Conservation (phyloP, 306 rosid genomes). For the Alnus rubra region DNA sequence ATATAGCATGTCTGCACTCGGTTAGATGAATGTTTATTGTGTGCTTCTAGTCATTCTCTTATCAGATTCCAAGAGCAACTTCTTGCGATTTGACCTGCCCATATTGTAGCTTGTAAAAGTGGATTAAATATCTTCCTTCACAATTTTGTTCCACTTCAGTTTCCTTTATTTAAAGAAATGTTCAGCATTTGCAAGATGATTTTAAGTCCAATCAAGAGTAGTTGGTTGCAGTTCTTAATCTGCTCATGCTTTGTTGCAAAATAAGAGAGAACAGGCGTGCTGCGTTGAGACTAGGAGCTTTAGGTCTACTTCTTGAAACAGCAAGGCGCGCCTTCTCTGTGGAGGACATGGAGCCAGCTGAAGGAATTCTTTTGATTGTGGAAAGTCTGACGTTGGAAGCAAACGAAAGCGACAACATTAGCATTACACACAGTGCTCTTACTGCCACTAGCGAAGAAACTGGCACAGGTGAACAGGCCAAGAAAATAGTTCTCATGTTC, state of each 20-base stretch:
- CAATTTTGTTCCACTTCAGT: background rate
- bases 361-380: slow-evolving; percentile 96
- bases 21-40: background rate
- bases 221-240: slow-evolving; percentile 91
- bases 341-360: slow-evolving; percentile 99
- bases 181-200: slow-evolving; percentile 84
- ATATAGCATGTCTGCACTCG: background rate
- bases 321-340: slow-evolving; percentile 94
- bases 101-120: background rate
- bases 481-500: slow-evolving; percentile 96
- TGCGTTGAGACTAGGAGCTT: slow-evolving; percentile 80
- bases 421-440: slow-evolving; percentile 79
- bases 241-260: slow-evolving; percentile 96
- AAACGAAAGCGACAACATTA: slow-evolving; percentile 92
- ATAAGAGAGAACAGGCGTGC: slow-evolving; percentile 95
- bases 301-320: slow-evolving; percentile 93
- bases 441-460: slow-evolving; percentile 92
- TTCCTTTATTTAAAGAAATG: slow-evolving; percentile 11
- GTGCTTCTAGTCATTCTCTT: background rate
- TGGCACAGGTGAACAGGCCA: slow-evolving; percentile 88
- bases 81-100: background rate
- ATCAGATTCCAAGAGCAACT: background rate
- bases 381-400: slow-evolving; percentile 96
- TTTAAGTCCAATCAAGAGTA: slow-evolving; percentile 95
- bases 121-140: background rate